A percentile compares a stretch with the other conserved stretches of the same genome.
Conservation (phyloP, 768 basidiomycete genomes). For the Lactarius hengduanensis region DNA sequence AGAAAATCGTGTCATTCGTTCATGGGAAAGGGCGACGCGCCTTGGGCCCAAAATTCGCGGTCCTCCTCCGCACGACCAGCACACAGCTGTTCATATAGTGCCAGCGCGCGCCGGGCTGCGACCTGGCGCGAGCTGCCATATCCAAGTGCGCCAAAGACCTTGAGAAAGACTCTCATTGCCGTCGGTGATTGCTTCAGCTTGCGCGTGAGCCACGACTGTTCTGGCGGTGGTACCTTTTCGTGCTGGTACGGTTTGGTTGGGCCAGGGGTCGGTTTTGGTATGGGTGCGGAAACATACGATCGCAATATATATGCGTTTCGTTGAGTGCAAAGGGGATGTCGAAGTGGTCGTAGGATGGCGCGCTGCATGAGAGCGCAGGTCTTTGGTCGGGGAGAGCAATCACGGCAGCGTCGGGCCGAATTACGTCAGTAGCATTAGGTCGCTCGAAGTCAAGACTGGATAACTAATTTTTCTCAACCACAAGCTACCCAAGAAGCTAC, state of each 20-base stretch:
- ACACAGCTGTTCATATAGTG: constrained; percentile 26
- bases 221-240: constrained; percentile 17
- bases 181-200: constrained; percentile 25
- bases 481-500: too few species aligned
- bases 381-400: neutral
- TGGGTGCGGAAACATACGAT: neutral
- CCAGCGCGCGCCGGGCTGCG: constrained; percentile 26
- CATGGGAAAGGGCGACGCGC: constrained; percentile 2
- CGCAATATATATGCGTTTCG: neutral
- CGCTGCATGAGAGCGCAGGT: constrained; percentile 16
- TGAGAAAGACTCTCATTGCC: constrained; percentile 25
- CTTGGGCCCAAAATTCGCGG: constrained; percentile 23
- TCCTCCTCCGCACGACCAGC: constrained; percentile 27
- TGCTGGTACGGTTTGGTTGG: constrained; percentile 27
- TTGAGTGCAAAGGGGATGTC: constrained; percentile 5
- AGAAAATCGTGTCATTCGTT: neutral
- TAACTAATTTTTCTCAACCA: too few species aligned
- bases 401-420: neutral
- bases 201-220: constrained; percentile 29
- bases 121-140: constrained; percentile 25
- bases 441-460: too few species aligned
- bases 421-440: neutral
- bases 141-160: constrained; percentile 26
- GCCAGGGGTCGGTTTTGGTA: constrained; percentile 14
- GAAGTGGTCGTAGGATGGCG: constrained; percentile 8